A percentile compares a stretch with the other conserved stretches of the same genome.
Evolutionary conservation across 164 flowering plant genomes (phyloP).

Genomic region (Liquidambar formosana): DNA sequence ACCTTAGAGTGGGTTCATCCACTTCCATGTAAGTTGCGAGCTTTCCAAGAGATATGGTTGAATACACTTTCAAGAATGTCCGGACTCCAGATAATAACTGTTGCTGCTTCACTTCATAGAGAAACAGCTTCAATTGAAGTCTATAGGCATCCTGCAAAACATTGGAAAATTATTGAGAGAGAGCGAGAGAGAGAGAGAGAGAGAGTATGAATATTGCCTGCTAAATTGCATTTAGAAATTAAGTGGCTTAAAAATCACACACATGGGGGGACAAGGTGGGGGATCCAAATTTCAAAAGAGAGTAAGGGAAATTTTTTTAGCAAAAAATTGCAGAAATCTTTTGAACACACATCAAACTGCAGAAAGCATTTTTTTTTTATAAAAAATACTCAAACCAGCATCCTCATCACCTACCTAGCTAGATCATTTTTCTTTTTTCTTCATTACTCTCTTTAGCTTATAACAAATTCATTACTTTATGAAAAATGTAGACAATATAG

Average conservation of each 20-base stretch:
- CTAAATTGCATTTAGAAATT: too few relatives aligned
- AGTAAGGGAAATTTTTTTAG: neutral
- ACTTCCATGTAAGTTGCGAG: slow-evolving; percentile 93
- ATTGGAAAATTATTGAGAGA: neutral
- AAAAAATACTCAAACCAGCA: too few relatives aligned
- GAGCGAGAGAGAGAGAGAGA: neutral
- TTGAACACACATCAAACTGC: neutral
- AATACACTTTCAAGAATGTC: slow-evolving; percentile 86
- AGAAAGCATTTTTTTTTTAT: neutral
- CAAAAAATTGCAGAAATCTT: neutral
- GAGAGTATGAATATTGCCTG: too few relatives aligned
- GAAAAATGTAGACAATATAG: too few relatives aligned
- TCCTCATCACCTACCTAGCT: too few relatives aligned
- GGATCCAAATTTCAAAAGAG: neutral
- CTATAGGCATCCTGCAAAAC: slow-evolving; percentile 91
- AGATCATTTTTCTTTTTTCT: too few relatives aligned
- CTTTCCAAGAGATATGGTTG: slow-evolving; percentile 82
- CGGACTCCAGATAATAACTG: slow-evolving; percentile 81
- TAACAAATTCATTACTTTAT: too few relatives aligned
- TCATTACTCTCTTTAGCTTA: too few relatives aligned
- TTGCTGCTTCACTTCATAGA: slow-evolving; percentile 98
- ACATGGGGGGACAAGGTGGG: neutral
- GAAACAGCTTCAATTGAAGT: slow-evolving; percentile 91
- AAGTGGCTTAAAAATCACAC: neutral
- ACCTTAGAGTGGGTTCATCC: slow-evolving; percentile 95